These are phyloP conservation scores for Euphrasia arctica DNA, from an alignment of 305 asterid genomes.

Conservation along the genomic window DNA sequence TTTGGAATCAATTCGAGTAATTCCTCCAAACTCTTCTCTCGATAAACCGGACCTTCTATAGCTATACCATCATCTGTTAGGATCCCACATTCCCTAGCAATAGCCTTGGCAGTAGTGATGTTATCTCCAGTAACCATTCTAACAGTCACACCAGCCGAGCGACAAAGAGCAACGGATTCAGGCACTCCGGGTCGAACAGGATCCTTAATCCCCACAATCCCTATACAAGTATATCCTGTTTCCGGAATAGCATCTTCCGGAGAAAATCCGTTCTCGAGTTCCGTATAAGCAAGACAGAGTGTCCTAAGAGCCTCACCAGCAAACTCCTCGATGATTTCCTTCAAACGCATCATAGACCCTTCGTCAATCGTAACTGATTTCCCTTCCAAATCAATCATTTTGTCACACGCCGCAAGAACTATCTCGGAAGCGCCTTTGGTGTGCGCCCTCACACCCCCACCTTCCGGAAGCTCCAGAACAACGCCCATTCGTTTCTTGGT, in stretches of 20 bases:
- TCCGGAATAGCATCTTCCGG: constrained; percentile 54
- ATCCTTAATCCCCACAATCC: constrained; percentile 90
- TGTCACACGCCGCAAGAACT: constrained; percentile 75
- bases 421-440: constrained; percentile 94
- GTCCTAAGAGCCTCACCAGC: constrained; percentile 91
- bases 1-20: constrained; percentile 69
- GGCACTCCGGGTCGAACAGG: constrained; percentile 93
- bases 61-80: constrained; percentile 86
- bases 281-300: constrained; percentile 77
- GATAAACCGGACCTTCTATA: constrained; percentile 89
- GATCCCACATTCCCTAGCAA: constrained; percentile 96
- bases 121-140: constrained; percentile 98
- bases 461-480: constrained; percentile 70
- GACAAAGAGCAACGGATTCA: constrained; percentile 89
- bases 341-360: constrained; percentile 37
- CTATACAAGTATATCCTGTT: constrained; percentile 68
- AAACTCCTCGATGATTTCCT: constrained; percentile 54
- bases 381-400: constrained; percentile 55
- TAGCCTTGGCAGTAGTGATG: constrained; percentile 89
- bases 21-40: constrained; percentile 74
- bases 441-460: constrained; percentile 62
- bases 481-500: constrained; percentile 87
- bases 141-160: constrained; percentile 84
- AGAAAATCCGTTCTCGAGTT: constrained; percentile 62
- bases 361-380: constrained; percentile 59